A percentile compares a stretch with the other conserved stretches of the same genome.
Evolutionary conservation across 768 basidiomycete species (phyloP).

Genomic region (Neoboletus subvelutipes): DNA sequence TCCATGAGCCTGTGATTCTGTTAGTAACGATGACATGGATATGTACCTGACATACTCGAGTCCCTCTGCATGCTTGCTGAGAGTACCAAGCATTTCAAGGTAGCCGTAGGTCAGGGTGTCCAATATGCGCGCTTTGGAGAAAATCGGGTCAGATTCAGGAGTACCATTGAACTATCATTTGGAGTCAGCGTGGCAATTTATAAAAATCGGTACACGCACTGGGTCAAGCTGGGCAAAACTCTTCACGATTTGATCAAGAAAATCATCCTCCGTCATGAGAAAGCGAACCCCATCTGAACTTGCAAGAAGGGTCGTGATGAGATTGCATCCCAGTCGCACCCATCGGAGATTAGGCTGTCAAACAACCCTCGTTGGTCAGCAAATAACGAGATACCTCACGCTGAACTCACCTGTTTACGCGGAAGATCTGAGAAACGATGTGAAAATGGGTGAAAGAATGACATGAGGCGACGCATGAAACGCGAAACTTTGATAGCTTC

Average conservation of each 20-base stretch:
- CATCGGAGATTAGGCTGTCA: slow-evolving; percentile 74
- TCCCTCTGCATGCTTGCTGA: slow-evolving; percentile 88
- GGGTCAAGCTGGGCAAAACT: slow-evolving; percentile 93
- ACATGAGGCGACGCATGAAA: slow-evolving; percentile 87
- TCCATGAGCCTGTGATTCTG: slow-evolving; percentile 67
- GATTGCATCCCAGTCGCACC: slow-evolving; percentile 80
- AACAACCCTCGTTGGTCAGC: background rate
- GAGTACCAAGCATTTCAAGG: slow-evolving; percentile 90
- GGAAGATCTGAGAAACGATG: slow-evolving; percentile 85
- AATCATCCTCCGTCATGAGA: slow-evolving; percentile 77
- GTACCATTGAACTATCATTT: slow-evolving; percentile 62
- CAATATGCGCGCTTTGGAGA: slow-evolving; percentile 79
- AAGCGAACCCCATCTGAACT: slow-evolving; percentile 84
- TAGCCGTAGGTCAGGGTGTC: slow-evolving; percentile 89
- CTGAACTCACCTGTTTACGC: slow-evolving; percentile 53
- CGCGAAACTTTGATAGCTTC: slow-evolving; percentile 90
- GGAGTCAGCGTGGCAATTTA: background rate
- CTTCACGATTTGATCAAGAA: slow-evolving; percentile 79
- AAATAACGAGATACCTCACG: background rate
- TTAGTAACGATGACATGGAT: slow-evolving; percentile 2
- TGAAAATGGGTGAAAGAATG: slow-evolving; percentile 89
- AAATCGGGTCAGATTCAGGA: slow-evolving; percentile 74
- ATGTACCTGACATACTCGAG: slow-evolving; percentile 61
- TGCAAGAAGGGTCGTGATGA: slow-evolving; percentile 80
- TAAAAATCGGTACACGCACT: slow-evolving; percentile 43